Conservation (phyloP, 2,329 filamentous ascomycete species). For the Chaetomium globosum region DNA sequence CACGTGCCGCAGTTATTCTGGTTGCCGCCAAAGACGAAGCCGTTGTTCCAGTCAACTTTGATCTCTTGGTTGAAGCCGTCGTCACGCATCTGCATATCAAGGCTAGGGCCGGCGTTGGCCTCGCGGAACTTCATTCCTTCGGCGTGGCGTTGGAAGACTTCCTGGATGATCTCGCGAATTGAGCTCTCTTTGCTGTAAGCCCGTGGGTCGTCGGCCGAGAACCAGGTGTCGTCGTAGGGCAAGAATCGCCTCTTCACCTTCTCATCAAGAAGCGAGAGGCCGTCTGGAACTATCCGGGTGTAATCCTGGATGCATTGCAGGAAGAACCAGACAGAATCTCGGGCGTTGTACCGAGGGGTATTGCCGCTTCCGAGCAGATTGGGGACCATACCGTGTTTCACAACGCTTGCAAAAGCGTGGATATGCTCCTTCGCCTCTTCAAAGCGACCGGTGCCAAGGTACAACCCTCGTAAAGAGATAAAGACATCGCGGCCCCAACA, state of each 20-base stretch:
- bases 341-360: constrained; percentile 87
- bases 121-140: constrained; percentile 89
- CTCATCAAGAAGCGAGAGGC: constrained; percentile 71
- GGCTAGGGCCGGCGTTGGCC: constrained; percentile 83
- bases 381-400: constrained; percentile 98
- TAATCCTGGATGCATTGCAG: constrained; percentile 96
- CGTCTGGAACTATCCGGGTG: constrained; percentile 76
- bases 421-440: constrained; percentile 92
- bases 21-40: constrained; percentile 91
- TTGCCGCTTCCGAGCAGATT: constrained; percentile 87
- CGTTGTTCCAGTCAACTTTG: constrained; percentile 86
- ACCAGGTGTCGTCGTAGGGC: constrained; percentile 96
- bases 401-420: constrained; percentile 86
- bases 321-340: constrained; percentile 98
- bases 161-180: constrained; percentile 87
- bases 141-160: constrained; percentile 89
- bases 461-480: constrained; percentile 90
- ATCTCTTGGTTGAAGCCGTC: constrained; percentile 93
- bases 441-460: constrained; percentile 85
- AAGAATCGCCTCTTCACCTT: constrained; percentile 83
- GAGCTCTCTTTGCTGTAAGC: constrained; percentile 85
- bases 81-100: constrained; percentile 91
- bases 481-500: constrained; percentile 98
- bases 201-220: constrained; percentile 74
- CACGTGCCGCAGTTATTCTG: constrained; percentile 96